Evolutionary conservation across 2,329 filamentous ascomycete species (phyloP).

Genomic region (Phaeoacremonium minimum): DNA sequence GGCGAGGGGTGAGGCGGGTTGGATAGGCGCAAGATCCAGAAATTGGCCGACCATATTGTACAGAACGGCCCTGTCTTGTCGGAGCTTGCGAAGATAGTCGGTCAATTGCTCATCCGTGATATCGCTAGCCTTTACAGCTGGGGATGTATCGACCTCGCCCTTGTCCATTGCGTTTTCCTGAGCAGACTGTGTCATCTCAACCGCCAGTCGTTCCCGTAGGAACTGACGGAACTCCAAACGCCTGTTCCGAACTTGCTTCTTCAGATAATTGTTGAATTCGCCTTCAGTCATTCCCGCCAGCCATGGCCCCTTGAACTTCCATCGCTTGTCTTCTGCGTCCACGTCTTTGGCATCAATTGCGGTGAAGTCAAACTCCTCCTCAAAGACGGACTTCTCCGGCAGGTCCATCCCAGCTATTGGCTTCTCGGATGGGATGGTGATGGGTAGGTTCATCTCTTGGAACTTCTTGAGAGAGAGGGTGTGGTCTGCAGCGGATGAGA

Average conservation of each 20-base stretch:
- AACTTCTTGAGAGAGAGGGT: constrained; percentile 78
- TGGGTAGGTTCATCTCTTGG: constrained; percentile 72
- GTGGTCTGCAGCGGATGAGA: constrained; percentile 77
- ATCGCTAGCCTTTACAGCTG: constrained; percentile 25
- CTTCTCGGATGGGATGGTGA: constrained; percentile 46
- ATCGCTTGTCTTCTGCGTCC: constrained; percentile 43
- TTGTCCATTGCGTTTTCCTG: constrained; percentile 29
- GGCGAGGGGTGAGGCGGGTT: constrained; percentile 20
- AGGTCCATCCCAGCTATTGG: constrained; percentile 8
- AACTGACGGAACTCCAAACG: constrained; percentile 52
- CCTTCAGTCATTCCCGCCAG: constrained; percentile 58
- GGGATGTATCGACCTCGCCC: constrained; percentile 20
- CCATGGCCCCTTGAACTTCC: constrained; percentile 67
- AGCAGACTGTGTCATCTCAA: constrained; percentile 35
- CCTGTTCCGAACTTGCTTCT: constrained; percentile 46
- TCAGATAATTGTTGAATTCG: constrained; percentile 52
- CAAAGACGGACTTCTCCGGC: constrained; percentile 51
- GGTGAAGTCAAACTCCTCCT: constrained; percentile 53
- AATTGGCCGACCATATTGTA: constrained; percentile 55
- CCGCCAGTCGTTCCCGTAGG: constrained; percentile 43
- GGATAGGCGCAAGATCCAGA: constrained; percentile 56
- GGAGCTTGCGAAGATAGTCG: constrained; percentile 47
- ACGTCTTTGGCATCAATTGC: constrained; percentile 26
- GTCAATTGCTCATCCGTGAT: constrained; percentile 48
- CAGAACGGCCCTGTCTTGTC: constrained; percentile 44